phyloP scores from a whole-genome alignment of 2,329 filamentous ascomycete genomes.

The Cladosporium oxysporum region DNA sequence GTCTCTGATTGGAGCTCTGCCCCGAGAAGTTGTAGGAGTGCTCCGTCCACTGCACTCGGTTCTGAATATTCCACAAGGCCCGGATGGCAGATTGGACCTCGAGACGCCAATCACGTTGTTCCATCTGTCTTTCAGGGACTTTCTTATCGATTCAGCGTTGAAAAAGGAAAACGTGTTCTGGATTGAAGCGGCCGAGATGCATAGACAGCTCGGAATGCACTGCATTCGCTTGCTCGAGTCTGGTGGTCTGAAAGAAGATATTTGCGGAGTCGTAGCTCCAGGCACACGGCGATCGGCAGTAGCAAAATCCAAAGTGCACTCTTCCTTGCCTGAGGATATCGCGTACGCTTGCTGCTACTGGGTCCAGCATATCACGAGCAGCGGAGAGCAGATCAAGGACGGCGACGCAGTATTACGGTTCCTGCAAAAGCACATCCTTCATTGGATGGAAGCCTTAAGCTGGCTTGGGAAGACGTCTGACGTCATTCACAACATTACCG shows the following conservation, averaged over 20 bases:
- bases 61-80: background rate
- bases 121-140: background rate
- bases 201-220: background rate
- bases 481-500: background rate
- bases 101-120: background rate
- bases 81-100: background rate
- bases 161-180: constrained; percentile 22
- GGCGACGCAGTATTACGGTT: background rate
- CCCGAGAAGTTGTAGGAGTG: no score
- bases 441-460: background rate
- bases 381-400: background rate
- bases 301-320: background rate
- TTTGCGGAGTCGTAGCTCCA: background rate
- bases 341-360: background rate
- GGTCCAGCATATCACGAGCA: background rate
- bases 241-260: background rate
- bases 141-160: background rate
- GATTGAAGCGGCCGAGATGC: background rate
- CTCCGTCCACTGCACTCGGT: background rate
- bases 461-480: background rate
- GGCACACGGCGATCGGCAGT: background rate
- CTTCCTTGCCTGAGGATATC: background rate
- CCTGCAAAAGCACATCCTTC: background rate
- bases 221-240: background rate
- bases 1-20: no score